Percentiles rank a stretch among this genome's conserved stretches.
Evolutionary conservation across 2,329 filamentous ascomycete species (phyloP).

Genomic region (Kalmusia sp.): DNA sequence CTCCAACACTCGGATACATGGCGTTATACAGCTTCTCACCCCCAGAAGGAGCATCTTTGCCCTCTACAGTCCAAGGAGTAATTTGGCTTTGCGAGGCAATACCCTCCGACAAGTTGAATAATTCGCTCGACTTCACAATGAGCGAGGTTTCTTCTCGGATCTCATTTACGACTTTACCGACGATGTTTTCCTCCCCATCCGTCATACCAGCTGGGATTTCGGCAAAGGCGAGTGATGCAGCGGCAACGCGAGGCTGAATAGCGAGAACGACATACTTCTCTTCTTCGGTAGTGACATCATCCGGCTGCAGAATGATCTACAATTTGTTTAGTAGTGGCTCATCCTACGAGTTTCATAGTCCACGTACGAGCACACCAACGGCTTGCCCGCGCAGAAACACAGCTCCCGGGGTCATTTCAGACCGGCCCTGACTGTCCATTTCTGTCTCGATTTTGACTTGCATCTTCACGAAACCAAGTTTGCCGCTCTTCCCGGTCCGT

Average conservation of each 20-base stretch:
- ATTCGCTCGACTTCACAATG: slow-evolving; percentile 56
- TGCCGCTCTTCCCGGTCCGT: too few relatives aligned
- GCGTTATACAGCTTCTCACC: slow-evolving; percentile 42
- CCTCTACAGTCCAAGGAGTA: slow-evolving; percentile 52
- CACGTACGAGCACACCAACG: slow-evolving; percentile 62
- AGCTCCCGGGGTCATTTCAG: slow-evolving; percentile 62
- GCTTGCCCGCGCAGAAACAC: slow-evolving; percentile 66
- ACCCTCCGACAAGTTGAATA: slow-evolving; percentile 62
- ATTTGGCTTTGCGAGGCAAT: too few relatives aligned
- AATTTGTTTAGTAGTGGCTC: not conserved
- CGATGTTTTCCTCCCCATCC: slow-evolving; percentile 60
- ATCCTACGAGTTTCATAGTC: not conserved
- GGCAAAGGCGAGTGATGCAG: slow-evolving; percentile 60
- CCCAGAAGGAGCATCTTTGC: slow-evolving; percentile 1
- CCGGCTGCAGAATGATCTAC: slow-evolving; percentile 63
- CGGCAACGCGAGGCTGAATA: slow-evolving; percentile 64
- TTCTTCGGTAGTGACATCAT: slow-evolving; percentile 50
- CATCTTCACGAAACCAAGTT: slow-evolving; percentile 65
- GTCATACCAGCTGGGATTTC: slow-evolving; percentile 70
- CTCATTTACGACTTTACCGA: slow-evolving; percentile 63
- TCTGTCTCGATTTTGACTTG: slow-evolving; percentile 62
- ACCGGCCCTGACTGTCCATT: slow-evolving; percentile 50
- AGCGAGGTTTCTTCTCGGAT: slow-evolving; percentile 65
- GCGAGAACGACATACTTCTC: slow-evolving; percentile 56
- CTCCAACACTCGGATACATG: slow-evolving; percentile 63